Base-by-base conservation (phyloP, 306 rosid species). In the Albizia julibrissin region DNA sequence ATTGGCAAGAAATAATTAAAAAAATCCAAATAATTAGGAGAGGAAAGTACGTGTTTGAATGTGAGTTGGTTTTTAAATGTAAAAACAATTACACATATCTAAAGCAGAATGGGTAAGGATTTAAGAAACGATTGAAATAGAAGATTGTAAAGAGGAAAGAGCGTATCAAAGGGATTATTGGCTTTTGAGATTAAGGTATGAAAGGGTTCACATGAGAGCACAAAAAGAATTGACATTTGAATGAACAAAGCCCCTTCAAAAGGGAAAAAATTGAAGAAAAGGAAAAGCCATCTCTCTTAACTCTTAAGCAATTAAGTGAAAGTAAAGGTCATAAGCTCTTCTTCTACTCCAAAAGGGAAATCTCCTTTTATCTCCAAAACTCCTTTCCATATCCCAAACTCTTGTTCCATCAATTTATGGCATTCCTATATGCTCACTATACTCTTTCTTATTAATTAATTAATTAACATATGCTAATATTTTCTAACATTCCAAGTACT, bases 281-380 rank as follows among this genome's bases (percentile, higher is more conserved):
- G 81, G 84, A 86, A 84, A 75, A 83, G 82, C 82, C 80, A 82
- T 66, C 80, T 76, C 80, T 66, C 71, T 66, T 77, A 80, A 66
- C 82, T 37, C 44, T 66, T 34, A 81, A 87, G 79, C 75, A 75
- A 75, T 58, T 59, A 39, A 67, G 72, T 85, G 86, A 81, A 85
- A 85, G 77, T 61, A 11, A 69, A 40, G 52, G 50, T 81, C 82
- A 83, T 42, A 69, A 77, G 80, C 0, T n/a, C 72, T 86, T 85
- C 37, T 26, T 77, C 73, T 16, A 68, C 81, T 77, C 72, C 87
- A 76, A 87, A 89, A 87, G 87, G 82, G 83, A 74, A 84, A 78
- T 54, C n/a, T 75, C 81, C 82, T 86, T 86, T 89, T 86, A 27
- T 80, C 37, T 72, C 24, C 56, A 64, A 69, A 81, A 80, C 73